Conservation (phyloP, 73 alveolate genomes). For the Stentor coeruleus region DNA sequence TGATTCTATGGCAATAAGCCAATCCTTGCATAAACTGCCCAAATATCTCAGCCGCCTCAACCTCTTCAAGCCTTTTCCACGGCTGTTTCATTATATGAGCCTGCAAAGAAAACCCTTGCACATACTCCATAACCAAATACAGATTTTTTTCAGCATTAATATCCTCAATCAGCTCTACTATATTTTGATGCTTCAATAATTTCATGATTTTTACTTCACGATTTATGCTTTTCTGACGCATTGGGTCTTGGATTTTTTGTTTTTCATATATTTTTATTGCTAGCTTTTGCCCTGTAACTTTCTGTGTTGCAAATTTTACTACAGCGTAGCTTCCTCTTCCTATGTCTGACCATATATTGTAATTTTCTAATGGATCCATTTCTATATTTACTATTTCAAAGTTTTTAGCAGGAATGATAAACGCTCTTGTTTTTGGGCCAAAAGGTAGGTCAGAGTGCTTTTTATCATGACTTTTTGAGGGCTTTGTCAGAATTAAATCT, state of each 20-base stretch:
- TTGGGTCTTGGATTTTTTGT: slow-evolving; percentile 28
- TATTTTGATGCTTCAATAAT: slow-evolving; percentile 35
- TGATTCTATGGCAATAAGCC: not conserved
- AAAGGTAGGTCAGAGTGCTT: too few species aligned
- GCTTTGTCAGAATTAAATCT: too few species aligned
- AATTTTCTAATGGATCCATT: too few species aligned
- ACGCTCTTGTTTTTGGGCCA: too few species aligned
- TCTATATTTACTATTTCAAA: too few species aligned
- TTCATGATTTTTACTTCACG: slow-evolving; percentile 50
- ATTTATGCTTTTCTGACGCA: too few species aligned
- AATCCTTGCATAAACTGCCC: not conserved
- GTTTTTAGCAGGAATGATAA: too few species aligned
- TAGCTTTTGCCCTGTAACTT: slow-evolving; percentile 27
- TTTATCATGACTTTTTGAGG: too few species aligned
- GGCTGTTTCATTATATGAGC: not conserved
- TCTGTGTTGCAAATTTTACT: too few species aligned
- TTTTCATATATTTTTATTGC: slow-evolving; percentile 51
- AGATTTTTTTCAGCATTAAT: slow-evolving; percentile 42
- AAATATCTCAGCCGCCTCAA: not conserved
- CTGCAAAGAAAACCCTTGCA: slow-evolving; percentile 49
- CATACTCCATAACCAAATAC: slow-evolving; percentile 43
- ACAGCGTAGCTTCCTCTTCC: too few species aligned
- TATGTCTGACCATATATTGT: too few species aligned
- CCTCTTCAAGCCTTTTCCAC: slow-evolving; percentile 1
- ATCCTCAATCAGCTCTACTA: slow-evolving; percentile 44